Percentiles rank a stretch among this genome's conserved stretches.
Conservation (phyloP, 352 stramenopile genomes). For the Pythium folliculosum region DNA sequence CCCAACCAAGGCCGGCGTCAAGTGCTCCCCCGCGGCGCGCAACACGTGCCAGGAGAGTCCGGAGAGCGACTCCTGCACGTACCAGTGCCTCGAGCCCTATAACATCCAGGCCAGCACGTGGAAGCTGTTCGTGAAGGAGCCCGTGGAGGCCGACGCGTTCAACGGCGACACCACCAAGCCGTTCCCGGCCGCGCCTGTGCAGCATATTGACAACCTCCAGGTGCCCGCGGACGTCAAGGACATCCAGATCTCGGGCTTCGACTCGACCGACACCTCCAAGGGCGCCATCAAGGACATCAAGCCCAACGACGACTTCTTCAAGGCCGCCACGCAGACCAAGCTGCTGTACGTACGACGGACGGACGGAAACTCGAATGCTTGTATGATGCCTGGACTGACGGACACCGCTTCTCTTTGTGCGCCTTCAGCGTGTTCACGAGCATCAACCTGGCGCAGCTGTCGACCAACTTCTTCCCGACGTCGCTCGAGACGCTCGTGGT, state of each 20-base stretch:
- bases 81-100: constrained; percentile 70
- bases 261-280: constrained; percentile 54
- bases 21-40: constrained; percentile 48
- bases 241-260: constrained; percentile 81
- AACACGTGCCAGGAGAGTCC: constrained; percentile 45
- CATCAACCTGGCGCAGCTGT: constrained; percentile 53
- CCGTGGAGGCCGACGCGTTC: constrained; percentile 45
- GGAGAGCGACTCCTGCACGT: constrained; percentile 52
- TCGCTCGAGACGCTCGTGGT: constrained; percentile 52
- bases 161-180: constrained; percentile 19
- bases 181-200: constrained; percentile 57
- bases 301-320: constrained; percentile 52
- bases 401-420: too few species aligned
- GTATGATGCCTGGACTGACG: too few species aligned
- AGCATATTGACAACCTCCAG: constrained; percentile 39
- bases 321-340: constrained; percentile 36
- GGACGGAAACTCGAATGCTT: too few species aligned
- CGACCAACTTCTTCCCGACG: constrained; percentile 51
- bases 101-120: constrained; percentile 45
- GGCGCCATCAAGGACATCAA: constrained; percentile 55
- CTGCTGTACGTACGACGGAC: constrained; percentile 59
- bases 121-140: constrained; percentile 76
- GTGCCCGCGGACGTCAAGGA: constrained; percentile 44
- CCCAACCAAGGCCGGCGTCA: constrained; percentile 26
- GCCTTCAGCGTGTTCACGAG: constrained; percentile 48